Conservation (phyloP, 1,139 yeast genomes). For the Kodamaea sp. region DNA sequence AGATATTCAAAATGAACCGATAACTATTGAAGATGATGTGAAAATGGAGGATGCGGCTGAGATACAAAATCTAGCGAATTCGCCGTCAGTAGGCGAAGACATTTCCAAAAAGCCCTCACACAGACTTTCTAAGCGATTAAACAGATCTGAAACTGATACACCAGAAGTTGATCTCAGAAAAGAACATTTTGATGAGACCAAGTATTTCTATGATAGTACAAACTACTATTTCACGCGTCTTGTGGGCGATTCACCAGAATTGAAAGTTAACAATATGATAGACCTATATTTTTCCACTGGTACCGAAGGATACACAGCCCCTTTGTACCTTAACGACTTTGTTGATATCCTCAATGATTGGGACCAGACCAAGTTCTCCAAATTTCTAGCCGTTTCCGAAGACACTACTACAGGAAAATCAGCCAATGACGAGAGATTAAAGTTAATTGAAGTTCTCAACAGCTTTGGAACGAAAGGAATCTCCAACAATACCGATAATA, state of each 20-base stretch:
- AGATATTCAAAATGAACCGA: slow-evolving; percentile 7
- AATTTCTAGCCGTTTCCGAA: slow-evolving; percentile 17
- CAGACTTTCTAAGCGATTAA: slow-evolving; percentile 42
- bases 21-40: slow-evolving; percentile 3
- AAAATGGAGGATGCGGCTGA: background rate
- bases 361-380: slow-evolving; percentile 19
- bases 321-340: slow-evolving; percentile 26
- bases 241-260: slow-evolving; percentile 1
- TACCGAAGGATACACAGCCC: background rate
- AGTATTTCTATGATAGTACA: slow-evolving; percentile 22
- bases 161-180: slow-evolving; percentile 22
- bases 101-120: slow-evolving; percentile 17
- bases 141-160: slow-evolving; percentile 26
- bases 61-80: background rate
- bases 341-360: slow-evolving; percentile 26
- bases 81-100: background rate
- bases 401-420: slow-evolving; percentile 14
- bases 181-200: slow-evolving; percentile 28
- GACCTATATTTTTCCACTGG: slow-evolving; percentile 18
- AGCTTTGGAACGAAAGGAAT: slow-evolving; percentile 31
- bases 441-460: slow-evolving; percentile 40
- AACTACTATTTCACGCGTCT: slow-evolving; percentile 17
- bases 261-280: slow-evolving; percentile 21
- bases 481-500: slow-evolving; percentile 12
- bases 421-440: slow-evolving; percentile 34